These are phyloP conservation scores for Rhodomyrtus psidioides DNA, from an alignment of 441 rosid species.

Conservation along the genomic window DNA sequence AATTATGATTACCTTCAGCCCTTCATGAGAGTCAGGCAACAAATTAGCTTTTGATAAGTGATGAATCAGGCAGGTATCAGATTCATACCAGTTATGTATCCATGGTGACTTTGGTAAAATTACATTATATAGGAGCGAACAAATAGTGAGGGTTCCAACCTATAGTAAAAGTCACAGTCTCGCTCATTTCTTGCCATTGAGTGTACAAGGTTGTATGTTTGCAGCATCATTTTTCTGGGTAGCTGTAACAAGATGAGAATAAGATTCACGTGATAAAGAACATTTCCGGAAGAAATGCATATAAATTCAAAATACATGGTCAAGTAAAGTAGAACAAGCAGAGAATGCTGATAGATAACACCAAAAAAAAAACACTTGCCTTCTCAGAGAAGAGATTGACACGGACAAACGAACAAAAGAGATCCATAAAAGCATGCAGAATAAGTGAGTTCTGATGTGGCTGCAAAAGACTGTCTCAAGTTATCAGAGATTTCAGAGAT, in stretches of 20 bases:
- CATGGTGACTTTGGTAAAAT: neutral
- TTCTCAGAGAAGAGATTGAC: conserved; percentile 95
- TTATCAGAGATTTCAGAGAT: conserved; percentile 48
- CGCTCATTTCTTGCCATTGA: conserved; percentile 88
- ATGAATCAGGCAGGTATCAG: neutral
- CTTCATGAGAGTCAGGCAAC: neutral
- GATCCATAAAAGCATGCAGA: conserved; percentile 97
- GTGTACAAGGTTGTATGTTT: conserved; percentile 90
- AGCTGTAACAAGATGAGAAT: conserved; percentile 36
- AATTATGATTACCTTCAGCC: neutral
- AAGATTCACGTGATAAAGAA: neutral
- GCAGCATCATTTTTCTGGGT: conserved; percentile 98
- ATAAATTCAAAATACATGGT: neutral
- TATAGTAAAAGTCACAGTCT: conserved; percentile 98
- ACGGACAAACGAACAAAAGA: conserved; percentile 91
- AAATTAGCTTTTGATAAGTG: neutral
- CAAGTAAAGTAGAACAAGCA: neutral
- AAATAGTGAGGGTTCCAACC: conserved; percentile 36
- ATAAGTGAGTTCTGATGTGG: conserved; percentile 99
- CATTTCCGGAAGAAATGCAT: conserved; percentile 10
- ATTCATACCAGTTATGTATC: neutral
- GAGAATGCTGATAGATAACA: neutral
- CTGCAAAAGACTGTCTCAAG: conserved; percentile 78
- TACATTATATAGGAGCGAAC: neutral
- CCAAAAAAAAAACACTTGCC: conserved; percentile 35